Evolutionary conservation across 2,329 filamentous ascomycete species (phyloP), one percentile per base, ranked within the genome.

Genomic region (Epichloe elymi): DNA sequence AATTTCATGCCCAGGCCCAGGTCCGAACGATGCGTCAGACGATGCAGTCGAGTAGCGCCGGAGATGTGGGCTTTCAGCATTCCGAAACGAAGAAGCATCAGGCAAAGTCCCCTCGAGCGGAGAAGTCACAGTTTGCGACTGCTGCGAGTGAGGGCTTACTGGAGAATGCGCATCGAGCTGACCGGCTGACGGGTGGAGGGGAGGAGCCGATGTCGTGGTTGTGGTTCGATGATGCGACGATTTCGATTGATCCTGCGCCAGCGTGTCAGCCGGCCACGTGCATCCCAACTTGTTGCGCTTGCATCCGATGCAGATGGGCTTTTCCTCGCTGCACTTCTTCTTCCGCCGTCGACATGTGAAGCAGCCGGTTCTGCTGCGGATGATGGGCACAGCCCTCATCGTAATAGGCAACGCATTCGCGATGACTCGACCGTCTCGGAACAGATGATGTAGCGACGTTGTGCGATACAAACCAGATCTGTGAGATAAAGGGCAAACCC

Each of bases 261-360:
- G 51, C 17, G 52, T 51, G 26, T 61, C 56, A 17, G 59, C 50
- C n/a, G 59, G 63, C 75, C 75, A 78, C 47, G 68, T 68, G 60
- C 75, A 79, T 45, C 76, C 69, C 23, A 79, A 65, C 52, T 74
- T 74, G 46, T 78, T 67, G 40, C 74, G 68, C 59, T 72, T 72
- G 62, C 75, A 79, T 58, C 77, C 75, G 48, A 66, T 71, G 59
- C 76, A 79, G 17, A 71, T 61, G 6, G 75, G 75, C 52, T 72
- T 69, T 54, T 71, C 68, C 62, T 78, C 74, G 56, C 77, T 73
- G 59, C 75, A 79, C 56, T 74, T 70, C 56, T 76, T 76, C 62
- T 78, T 78, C 53, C 74, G 68, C 38, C 73, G 71, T 54, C 72
- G 69, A 62, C 72, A 75, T 30, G 70, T 74, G 60, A 74, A 64